phyloP scores from a whole-genome alignment of 2,329 filamentous ascomycete species.

The Plenodomus lindquistii region DNA sequence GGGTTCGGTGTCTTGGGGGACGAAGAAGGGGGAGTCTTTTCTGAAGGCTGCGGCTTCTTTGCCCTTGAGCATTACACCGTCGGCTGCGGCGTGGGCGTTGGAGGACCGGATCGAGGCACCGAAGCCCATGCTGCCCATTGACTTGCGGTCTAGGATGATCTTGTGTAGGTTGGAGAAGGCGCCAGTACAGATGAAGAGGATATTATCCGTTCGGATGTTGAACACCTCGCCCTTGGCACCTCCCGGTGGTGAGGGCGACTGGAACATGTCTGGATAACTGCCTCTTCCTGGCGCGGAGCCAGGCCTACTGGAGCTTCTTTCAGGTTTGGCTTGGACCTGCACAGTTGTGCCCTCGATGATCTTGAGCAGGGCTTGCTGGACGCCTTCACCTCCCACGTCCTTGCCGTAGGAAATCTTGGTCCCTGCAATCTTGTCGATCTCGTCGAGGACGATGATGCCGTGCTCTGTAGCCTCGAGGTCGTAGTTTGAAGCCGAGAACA shows the following conservation, averaged over 20 bases:
- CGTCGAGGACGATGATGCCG: slow-evolving; percentile 93
- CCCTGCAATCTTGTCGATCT: slow-evolving; percentile 95
- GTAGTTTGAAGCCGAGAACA: slow-evolving; percentile 89
- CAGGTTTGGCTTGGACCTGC: slow-evolving; percentile 85
- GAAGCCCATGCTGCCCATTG: slow-evolving; percentile 86
- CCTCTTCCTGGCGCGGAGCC: slow-evolving; percentile 25
- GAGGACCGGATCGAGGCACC: slow-evolving; percentile 74
- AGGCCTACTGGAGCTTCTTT: slow-evolving; percentile 54
- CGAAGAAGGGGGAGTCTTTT: slow-evolving; percentile 63
- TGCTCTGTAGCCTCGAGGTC: slow-evolving; percentile 82
- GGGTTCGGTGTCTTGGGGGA: slow-evolving; percentile 32
- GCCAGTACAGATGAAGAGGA: slow-evolving; percentile 94
- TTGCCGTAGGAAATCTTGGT: slow-evolving; percentile 85
- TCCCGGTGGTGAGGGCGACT: slow-evolving; percentile 18
- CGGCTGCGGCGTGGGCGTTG: slow-evolving; percentile 53
- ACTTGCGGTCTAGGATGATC: slow-evolving; percentile 81
- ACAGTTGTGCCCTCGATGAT: slow-evolving; percentile 95
- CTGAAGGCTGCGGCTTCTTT: slow-evolving; percentile 63
- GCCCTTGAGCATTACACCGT: slow-evolving; percentile 61
- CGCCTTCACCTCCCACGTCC: slow-evolving; percentile 93
- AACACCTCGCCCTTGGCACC: slow-evolving; percentile 61
- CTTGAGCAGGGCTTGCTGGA: slow-evolving; percentile 93
- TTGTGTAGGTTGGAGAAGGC: slow-evolving; percentile 94
- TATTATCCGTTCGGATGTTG: slow-evolving; percentile 90
- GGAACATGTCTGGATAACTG: slow-evolving; percentile 25